Percentiles rank a stretch among this genome's conserved stretches.
Conservation (phyloP, 768 basidiomycete species). For the Leccinum ochraceum region DNA sequence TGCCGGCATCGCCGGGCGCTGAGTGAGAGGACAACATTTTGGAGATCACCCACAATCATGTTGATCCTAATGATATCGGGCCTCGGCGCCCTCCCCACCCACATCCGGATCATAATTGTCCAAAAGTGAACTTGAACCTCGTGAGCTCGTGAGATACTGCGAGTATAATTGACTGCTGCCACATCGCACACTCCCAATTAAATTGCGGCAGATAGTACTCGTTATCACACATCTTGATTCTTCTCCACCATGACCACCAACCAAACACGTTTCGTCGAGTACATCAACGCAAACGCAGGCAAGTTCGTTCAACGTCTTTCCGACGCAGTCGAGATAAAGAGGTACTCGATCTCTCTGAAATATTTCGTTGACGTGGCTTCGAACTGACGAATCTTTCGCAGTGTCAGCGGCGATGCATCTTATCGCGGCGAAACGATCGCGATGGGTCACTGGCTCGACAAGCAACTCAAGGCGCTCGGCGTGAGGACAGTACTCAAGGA, state of each 20-base stretch:
- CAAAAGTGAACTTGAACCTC: conserved; percentile 4
- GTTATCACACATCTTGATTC: not conserved
- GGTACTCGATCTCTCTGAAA: conserved; percentile 37
- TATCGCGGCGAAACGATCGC: conserved; percentile 75
- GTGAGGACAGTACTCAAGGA: conserved; percentile 73
- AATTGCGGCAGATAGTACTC: not conserved
- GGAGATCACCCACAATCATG: too few relatives aligned
- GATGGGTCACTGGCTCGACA: conserved; percentile 85
- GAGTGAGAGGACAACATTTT: too few relatives aligned
- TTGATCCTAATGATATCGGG: not conserved
- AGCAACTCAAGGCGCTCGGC: conserved; percentile 72
- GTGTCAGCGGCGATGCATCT: conserved; percentile 69
- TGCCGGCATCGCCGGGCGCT: too few relatives aligned
- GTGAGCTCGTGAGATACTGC: not conserved
- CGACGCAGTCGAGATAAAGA: conserved; percentile 83
- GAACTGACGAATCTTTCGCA: conserved; percentile 23
- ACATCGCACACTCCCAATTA: not conserved
- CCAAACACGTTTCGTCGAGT: conserved; percentile 39
- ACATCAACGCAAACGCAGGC: conserved; percentile 69
- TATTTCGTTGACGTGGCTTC: conserved; percentile 2
- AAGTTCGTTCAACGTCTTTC: conserved; percentile 77
- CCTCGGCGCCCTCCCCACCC: not conserved
- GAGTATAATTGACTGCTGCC: not conserved
- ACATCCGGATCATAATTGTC: not conserved
- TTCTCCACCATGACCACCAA: conserved; percentile 36